These are phyloP conservation scores for Hippophae tibetana DNA, from an alignment of 306 rosid genomes.

Conservation along the genomic window DNA sequence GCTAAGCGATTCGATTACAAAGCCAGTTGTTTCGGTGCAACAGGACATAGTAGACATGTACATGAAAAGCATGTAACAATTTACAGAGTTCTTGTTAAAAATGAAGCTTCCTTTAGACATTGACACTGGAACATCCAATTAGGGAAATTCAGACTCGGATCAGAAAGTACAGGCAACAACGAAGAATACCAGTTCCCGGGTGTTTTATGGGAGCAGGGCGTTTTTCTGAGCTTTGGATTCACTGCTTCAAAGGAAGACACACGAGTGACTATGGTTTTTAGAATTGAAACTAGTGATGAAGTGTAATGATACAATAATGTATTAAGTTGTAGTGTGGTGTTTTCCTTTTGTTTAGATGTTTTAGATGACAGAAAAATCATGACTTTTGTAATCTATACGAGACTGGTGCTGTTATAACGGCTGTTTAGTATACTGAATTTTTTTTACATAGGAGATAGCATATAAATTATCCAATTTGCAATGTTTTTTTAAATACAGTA, in stretches of 20 bases:
- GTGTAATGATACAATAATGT: conserved; percentile 38
- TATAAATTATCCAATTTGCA: too few relatives aligned
- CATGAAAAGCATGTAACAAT: conserved; percentile 97
- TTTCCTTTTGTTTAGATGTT: conserved; percentile 31
- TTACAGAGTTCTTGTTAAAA: conserved; percentile 83
- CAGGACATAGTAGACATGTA: conserved; percentile 94
- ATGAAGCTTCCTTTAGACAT: conserved; percentile 93
- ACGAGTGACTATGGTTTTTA: conserved; percentile 48
- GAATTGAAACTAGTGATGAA: conserved; percentile 28
- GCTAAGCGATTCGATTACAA: conserved; percentile 32
- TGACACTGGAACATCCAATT: conserved; percentile 41
- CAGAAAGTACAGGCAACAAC: conserved; percentile 37
- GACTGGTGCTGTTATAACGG: conserved; percentile 26
- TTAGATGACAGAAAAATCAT: conserved; percentile 37
- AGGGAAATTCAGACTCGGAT: conserved; percentile 68
- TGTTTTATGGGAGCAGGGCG: conserved; percentile 91
- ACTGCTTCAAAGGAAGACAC: conserved; percentile 31
- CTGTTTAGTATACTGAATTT: conserved; percentile 13
- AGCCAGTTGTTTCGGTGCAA: conserved; percentile 57
- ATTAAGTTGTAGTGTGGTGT: conserved; percentile 29
- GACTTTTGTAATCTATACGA: conserved; percentile 36
- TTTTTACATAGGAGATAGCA: too few relatives aligned
- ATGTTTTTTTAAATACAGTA: too few relatives aligned
- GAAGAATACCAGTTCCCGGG: conserved; percentile 54
- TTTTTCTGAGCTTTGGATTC: conserved; percentile 56